Base-by-base conservation (phyloP, 352 stramenopile genomes). In the Albugo laibachii region DNA sequence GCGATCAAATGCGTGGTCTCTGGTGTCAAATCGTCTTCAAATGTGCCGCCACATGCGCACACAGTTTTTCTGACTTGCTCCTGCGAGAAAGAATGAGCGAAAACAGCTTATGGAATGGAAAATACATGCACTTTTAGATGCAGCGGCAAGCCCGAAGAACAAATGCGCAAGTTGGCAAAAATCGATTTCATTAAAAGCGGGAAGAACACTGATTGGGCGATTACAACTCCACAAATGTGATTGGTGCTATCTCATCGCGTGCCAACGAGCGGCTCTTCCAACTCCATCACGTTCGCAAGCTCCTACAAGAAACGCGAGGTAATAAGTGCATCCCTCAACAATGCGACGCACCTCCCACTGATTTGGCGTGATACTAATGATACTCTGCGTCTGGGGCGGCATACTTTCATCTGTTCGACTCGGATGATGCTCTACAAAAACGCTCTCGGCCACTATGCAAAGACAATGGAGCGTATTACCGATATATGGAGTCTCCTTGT, bases 351-450 rank as follows among this genome's bases (percentile, higher is more conserved):
- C 37, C 39, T 77, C 52, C 72, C 72, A 88, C 45, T 88, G 63
- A 3, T 63, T 58, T 0, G 72, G 74, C 11, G 75, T 85, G 50
- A 88, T 73, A 45, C 72, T 84, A 45, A 88, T 83, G 51, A 88
- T 83, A 35, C 63, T 84, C 50, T 88, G 75, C 15, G 69, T 73
- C 21, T 76, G 71, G 12, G 63, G 46, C 2, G 68, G 75, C 15
- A 83, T 52, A 27, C 55, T 60, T 19, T 65, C 56, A 13, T 80
- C 70, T 2, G 37, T 24, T 77, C 75, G 81, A 50, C 36, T 37
- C 15, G 12, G 37, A 41, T 40, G 10, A 44, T 35, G 38, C n/a
- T 39, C 38, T 27, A 41, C n/a, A 8, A 20, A 24, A 1, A 36
- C 37, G 20, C 16, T 43, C 8, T 43, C 38, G 8, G 38, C 3